A percentile compares a stretch with the other conserved stretches of the same genome.
These are phyloP conservation scores for Aspergillus bridgeri DNA, from an alignment of 495 filamentous ascomycete species.

Conservation along the genomic window DNA sequence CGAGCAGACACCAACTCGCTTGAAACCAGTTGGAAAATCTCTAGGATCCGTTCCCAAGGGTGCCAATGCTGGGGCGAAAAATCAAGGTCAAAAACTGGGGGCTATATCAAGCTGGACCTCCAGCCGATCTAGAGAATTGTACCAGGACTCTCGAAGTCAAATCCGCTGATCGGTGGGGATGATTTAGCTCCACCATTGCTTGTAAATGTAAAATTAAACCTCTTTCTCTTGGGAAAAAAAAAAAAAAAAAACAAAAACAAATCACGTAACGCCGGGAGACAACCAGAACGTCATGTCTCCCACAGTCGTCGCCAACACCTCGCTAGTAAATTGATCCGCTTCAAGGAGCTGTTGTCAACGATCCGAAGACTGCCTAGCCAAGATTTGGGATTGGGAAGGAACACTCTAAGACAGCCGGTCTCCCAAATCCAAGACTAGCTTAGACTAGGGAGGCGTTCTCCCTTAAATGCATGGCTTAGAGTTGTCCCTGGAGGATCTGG, in stretches of 20 bases:
- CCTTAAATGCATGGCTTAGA: not conserved
- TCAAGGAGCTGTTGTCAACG: not conserved
- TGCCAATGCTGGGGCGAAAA: not conserved
- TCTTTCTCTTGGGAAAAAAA: constrained; percentile 7
- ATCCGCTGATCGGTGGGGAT: not conserved
- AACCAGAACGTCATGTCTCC: not conserved
- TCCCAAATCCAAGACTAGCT: not conserved
- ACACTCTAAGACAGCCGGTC: not conserved
- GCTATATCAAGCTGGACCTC: not conserved
- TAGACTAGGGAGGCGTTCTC: not conserved
- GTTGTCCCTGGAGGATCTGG: not conserved
- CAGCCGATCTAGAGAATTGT: not conserved
- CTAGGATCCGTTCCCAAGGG: not conserved
- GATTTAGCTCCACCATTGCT: not conserved
- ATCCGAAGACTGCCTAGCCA: too few species aligned
- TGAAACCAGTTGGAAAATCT: not conserved
- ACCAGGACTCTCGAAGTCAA: not conserved
- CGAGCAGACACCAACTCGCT: not conserved
- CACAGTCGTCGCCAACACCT: not conserved
- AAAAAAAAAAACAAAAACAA: too few species aligned
- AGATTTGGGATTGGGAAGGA: not conserved
- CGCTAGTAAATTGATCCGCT: not conserved
- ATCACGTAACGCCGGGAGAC: constrained; percentile 7
- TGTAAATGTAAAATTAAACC: not conserved
- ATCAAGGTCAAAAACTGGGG: not conserved